Conservation (phyloP, 192 early-diverging fungal genomes). For the Fimicolochytrium jonesii region DNA sequence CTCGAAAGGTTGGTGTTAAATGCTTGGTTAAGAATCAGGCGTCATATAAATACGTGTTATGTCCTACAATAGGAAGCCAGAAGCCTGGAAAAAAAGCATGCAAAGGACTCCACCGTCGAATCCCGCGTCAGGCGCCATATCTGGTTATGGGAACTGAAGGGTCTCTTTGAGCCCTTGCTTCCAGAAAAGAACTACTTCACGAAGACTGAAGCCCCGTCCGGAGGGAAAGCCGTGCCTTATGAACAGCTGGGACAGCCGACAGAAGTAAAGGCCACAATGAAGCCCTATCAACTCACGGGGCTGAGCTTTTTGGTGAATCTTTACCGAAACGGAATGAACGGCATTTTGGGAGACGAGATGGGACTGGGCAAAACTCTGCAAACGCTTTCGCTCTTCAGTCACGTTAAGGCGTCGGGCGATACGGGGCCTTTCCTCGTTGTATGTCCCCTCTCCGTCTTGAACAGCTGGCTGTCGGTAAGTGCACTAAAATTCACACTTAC, state of each 20-base stretch:
- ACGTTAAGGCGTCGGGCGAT: slow-evolving; percentile 67
- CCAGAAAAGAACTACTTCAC: slow-evolving; percentile 20
- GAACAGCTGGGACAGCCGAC: background rate
- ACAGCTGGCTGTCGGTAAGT: slow-evolving; percentile 80
- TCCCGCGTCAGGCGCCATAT: background rate
- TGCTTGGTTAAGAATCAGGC: no score
- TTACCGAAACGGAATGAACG: slow-evolving; percentile 93
- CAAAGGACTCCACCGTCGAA: no score
- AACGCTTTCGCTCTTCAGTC: slow-evolving; percentile 82
- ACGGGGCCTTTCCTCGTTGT: slow-evolving; percentile 87
- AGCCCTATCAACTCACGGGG: slow-evolving; percentile 87
- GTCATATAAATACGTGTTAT: no score
- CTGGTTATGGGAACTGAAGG: background rate
- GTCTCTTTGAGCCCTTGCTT: slow-evolving; percentile 10
- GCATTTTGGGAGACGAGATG: slow-evolving; percentile 71
- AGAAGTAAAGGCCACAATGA: slow-evolving; percentile 19
- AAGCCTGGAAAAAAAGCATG: no score
- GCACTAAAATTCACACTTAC: slow-evolving; percentile 35
- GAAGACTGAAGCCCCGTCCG: background rate
- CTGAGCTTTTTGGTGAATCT: slow-evolving; percentile 89
- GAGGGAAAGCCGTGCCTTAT: background rate
- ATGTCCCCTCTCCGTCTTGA: slow-evolving; percentile 82
- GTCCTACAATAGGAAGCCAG: no score
- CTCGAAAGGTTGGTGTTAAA: no score
- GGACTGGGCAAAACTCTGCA: slow-evolving; percentile 79